These are phyloP conservation scores for Eucalyptus coolabah DNA, from an alignment of 345 rosid genomes.

Conservation along the genomic window DNA sequence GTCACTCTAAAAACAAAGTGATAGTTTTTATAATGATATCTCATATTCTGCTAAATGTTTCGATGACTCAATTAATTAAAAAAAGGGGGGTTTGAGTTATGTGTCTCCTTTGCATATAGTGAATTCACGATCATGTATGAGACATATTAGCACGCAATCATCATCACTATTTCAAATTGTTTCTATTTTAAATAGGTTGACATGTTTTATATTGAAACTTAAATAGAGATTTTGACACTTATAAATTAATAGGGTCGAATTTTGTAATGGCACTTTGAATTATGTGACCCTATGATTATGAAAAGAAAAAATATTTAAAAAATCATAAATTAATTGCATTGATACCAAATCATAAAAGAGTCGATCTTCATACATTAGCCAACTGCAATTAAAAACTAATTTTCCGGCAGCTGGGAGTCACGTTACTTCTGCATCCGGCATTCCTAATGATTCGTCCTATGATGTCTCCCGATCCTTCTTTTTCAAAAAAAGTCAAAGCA, in stretches of 20 bases:
- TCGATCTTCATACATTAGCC: no score
- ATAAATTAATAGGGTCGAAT: background rate
- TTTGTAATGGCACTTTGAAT: background rate
- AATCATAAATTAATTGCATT: no score
- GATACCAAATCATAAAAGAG: no score
- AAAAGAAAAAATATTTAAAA: no score
- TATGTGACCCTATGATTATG: background rate
- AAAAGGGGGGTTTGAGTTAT: no score
- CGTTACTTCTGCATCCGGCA: no score
- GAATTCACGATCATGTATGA: background rate
- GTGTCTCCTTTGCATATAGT: background rate
- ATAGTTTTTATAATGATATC: background rate
- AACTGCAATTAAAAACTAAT: no score
- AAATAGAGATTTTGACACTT: background rate
- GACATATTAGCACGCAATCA: background rate
- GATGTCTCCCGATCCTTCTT: no score
- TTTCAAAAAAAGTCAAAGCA: no score
- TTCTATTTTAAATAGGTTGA: background rate
- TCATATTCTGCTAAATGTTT: background rate
- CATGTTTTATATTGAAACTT: background rate
- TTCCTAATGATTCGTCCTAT: no score
- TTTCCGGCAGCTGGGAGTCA: no score
- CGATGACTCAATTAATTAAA: background rate
- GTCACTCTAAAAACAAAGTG: background rate
- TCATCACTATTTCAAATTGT: background rate